Conservation (phyloP, 768 basidiomycete species). For the Kwoniella dejecticola region DNA sequence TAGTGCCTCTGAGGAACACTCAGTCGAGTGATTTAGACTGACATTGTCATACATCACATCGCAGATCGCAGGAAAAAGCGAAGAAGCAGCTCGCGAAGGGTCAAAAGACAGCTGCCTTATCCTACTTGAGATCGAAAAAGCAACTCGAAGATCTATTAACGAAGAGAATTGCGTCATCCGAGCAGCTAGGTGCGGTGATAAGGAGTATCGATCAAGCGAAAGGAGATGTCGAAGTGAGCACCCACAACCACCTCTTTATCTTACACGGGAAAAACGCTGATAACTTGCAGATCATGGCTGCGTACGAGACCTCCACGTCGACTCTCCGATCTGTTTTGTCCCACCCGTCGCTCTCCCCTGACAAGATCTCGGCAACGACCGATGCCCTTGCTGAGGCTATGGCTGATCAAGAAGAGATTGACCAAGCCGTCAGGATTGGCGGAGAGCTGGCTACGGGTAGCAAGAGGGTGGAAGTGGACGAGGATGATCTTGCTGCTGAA, state of each 20-base stretch:
- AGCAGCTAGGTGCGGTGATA: constrained; percentile 74
- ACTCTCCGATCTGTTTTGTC: constrained; percentile 75
- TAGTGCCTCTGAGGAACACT: no score
- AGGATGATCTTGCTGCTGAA: constrained; percentile 68
- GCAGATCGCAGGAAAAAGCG: constrained; percentile 70
- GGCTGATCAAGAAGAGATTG: constrained; percentile 77
- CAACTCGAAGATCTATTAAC: constrained; percentile 73
- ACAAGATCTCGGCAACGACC: constrained; percentile 80
- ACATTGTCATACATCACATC: background rate
- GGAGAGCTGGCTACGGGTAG: constrained; percentile 64
- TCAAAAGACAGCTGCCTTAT: constrained; percentile 72
- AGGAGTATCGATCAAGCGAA: constrained; percentile 85
- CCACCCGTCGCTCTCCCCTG: constrained; percentile 77
- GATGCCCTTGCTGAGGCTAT: constrained; percentile 82
- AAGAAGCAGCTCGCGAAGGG: constrained; percentile 67
- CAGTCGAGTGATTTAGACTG: background rate
- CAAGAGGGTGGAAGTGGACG: constrained; percentile 57
- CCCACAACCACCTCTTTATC: background rate
- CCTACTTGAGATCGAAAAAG: constrained; percentile 77
- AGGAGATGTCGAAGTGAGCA: constrained; percentile 76
- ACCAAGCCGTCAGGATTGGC: constrained; percentile 72
- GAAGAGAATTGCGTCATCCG: constrained; percentile 73
- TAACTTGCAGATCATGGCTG: constrained; percentile 70
- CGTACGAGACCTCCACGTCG: constrained; percentile 77
- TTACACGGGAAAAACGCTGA: no score